Conservation (phyloP, 441 rosid species). For the Theobroma grandiflorum region DNA sequence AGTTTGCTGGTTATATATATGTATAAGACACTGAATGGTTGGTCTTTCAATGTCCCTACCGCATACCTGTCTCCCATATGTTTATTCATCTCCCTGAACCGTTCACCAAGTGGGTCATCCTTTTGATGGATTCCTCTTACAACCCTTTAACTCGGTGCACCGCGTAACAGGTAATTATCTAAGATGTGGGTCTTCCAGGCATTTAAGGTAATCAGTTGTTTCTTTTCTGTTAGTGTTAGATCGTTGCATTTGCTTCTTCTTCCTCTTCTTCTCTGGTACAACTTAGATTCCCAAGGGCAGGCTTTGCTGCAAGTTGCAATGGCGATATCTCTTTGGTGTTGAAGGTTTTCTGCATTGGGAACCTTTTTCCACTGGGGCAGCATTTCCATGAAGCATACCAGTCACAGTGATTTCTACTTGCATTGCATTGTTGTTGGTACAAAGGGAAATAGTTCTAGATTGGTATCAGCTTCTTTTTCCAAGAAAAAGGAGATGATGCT, state of each 20-base stretch:
- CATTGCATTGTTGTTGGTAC: neutral
- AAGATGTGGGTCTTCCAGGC: conserved; percentile 6
- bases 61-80: conserved; percentile 19
- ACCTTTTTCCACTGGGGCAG: neutral
- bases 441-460: neutral
- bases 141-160: conserved; percentile 15
- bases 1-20: conserved; percentile 1
- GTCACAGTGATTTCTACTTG: neutral
- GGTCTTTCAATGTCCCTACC: conserved; percentile 27
- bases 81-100: conserved; percentile 20
- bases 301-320: neutral
- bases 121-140: conserved; percentile 15
- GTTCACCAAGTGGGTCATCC: conserved; percentile 24
- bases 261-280: neutral
- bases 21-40: conserved; percentile 9
- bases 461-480: neutral
- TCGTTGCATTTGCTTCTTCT: neutral
- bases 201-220: conserved; percentile 1
- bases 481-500: neutral
- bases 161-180: conserved; percentile 13
- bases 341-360: neutral
- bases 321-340: neutral
- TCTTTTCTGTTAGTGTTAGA: neutral
- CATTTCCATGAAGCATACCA: neutral
- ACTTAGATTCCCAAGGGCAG: neutral